phyloP scores from a whole-genome alignment of 2,329 filamentous ascomycete genomes.

The Zymoseptoria ardabiliae region DNA sequence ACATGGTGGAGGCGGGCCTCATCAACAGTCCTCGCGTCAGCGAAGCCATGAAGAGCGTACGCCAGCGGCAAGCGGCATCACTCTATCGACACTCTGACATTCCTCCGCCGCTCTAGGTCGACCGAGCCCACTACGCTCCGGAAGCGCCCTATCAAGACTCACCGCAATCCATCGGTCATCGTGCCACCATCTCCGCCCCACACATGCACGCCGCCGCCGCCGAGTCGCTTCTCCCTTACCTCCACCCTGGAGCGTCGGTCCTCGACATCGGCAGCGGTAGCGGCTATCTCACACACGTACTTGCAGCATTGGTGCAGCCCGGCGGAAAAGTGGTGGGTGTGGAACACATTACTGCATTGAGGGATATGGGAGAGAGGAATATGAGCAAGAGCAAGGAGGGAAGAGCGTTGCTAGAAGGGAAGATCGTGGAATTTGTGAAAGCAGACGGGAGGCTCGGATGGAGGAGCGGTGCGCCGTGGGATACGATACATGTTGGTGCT shows the following conservation, averaged over 20 bases:
- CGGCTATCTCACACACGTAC: constrained; percentile 77
- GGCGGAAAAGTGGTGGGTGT: constrained; percentile 41
- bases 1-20: constrained; percentile 63
- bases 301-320: constrained; percentile 66
- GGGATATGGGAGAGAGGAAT: constrained; percentile 36
- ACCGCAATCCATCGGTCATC: constrained; percentile 60
- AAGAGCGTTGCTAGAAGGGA: constrained; percentile 53
- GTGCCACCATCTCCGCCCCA: constrained; percentile 64
- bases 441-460: constrained; percentile 55
- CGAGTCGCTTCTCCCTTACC: constrained; percentile 53
- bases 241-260: constrained; percentile 45
- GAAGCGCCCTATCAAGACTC: constrained; percentile 63
- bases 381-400: constrained; percentile 39
- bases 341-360: constrained; percentile 43
- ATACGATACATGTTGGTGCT: constrained; percentile 93
- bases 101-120: constrained; percentile 54
- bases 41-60: constrained; percentile 69
- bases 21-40: constrained; percentile 67
- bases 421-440: constrained; percentile 61
- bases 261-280: constrained; percentile 44
- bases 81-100: not conserved
- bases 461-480: constrained; percentile 54
- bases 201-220: constrained; percentile 65
- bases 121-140: constrained; percentile 78
- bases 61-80: constrained; percentile 3